Percentiles rank a stretch among this genome's conserved stretches.
phyloP scores from a whole-genome alignment of 768 basidiomycete genomes.

The Suillus weaverae region DNA sequence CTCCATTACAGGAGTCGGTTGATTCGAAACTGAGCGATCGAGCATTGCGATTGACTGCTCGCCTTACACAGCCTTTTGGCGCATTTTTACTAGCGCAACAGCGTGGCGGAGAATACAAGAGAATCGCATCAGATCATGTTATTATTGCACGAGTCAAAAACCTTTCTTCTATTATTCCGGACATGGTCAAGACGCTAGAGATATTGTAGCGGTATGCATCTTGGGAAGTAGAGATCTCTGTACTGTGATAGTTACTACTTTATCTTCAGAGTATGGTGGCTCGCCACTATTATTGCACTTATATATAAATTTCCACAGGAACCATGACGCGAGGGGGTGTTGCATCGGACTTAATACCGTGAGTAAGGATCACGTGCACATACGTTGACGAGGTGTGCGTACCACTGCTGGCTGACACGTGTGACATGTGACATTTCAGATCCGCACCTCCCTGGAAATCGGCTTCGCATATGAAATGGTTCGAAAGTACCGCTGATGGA shows the following conservation, averaged over 20 bases:
- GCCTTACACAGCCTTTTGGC: background rate
- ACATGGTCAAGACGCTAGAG: background rate
- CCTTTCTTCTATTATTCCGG: background rate
- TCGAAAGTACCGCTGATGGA: too few species aligned
- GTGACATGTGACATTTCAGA: conserved; percentile 73
- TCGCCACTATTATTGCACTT: too few species aligned
- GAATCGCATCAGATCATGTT: background rate
- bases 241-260: too few species aligned
- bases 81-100: background rate
- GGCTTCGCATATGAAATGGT: conserved; percentile 64
- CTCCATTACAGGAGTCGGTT: too few species aligned
- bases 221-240: too few species aligned
- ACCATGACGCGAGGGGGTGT: too few species aligned
- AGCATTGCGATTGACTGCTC: background rate
- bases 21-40: background rate
- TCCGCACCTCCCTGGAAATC: conserved; percentile 64
- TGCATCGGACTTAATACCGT: too few species aligned
- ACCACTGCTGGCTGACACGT: too few species aligned
- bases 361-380: too few species aligned
- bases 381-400: too few species aligned
- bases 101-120: background rate
- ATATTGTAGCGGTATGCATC: background rate
- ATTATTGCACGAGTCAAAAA: background rate
- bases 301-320: too few species aligned
- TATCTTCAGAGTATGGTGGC: too few species aligned